A percentile compares a stretch with the other conserved stretches of the same genome.
Conservation (phyloP, 176 grass and related monocot species). For the Rhynchospora pubera region DNA sequence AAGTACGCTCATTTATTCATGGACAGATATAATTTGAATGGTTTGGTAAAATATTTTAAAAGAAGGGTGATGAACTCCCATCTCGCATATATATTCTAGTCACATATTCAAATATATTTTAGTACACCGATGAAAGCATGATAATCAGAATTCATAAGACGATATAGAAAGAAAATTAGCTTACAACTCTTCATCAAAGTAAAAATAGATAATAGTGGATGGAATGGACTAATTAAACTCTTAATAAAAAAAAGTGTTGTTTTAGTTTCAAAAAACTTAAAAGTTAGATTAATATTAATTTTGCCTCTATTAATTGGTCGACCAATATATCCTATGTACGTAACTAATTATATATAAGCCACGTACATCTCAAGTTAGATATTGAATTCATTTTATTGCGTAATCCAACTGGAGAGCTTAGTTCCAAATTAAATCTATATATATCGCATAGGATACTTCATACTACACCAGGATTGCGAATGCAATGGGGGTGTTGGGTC, state of each 20-base stretch:
- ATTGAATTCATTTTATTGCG: background rate
- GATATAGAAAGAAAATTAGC: background rate
- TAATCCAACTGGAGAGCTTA: background rate
- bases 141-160: background rate
- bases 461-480: background rate
- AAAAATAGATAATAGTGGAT: too few relatives aligned
- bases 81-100: background rate
- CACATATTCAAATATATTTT: background rate
- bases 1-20: too few relatives aligned
- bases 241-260: too few relatives aligned
- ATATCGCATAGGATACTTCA: background rate
- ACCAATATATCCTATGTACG: too few relatives aligned
- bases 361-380: background rate
- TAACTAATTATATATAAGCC: too few relatives aligned
- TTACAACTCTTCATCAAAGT: background rate
- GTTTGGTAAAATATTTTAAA: background rate
- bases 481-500: background rate
- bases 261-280: too few relatives aligned
- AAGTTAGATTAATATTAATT: too few relatives aligned
- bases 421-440: background rate
- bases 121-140: background rate
- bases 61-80: background rate
- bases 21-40: too few relatives aligned
- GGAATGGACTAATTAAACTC: too few relatives aligned
- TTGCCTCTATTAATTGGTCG: too few relatives aligned